Evolutionary conservation across 2,329 filamentous ascomycete genomes (phyloP).

Genomic region (Diplodia mutila): DNA sequence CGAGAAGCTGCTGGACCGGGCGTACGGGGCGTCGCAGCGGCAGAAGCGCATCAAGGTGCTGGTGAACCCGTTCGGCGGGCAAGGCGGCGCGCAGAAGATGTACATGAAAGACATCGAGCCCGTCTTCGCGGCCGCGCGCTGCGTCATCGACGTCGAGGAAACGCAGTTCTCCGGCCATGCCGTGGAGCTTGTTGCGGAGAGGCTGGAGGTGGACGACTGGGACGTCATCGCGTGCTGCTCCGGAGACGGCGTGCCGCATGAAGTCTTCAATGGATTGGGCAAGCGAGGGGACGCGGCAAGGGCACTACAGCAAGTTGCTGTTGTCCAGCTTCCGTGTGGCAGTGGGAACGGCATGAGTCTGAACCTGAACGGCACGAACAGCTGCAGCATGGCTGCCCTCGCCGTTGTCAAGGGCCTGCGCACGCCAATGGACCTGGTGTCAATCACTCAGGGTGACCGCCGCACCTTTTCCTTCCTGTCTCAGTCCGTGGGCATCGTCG

Average conservation of each 20-base stretch:
- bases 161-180: constrained; percentile 79
- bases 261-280: constrained; percentile 91
- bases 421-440: constrained; percentile 84
- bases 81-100: constrained; percentile 72
- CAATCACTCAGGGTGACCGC: constrained; percentile 77
- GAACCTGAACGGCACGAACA: constrained; percentile 83
- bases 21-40: constrained; percentile 71
- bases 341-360: constrained; percentile 92
- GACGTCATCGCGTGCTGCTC: constrained; percentile 89
- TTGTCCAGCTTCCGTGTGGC: constrained; percentile 87
- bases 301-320: constrained; percentile 76
- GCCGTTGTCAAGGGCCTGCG: constrained; percentile 83
- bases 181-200: constrained; percentile 68
- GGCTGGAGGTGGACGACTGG: constrained; percentile 76
- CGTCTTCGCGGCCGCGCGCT: constrained; percentile 79
- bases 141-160: constrained; percentile 71
- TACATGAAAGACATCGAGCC: constrained; percentile 79
- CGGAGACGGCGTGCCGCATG: constrained; percentile 87
- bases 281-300: constrained; percentile 73
- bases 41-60: constrained; percentile 83
- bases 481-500: constrained; percentile 86
- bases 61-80: constrained; percentile 88
- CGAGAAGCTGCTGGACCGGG: constrained; percentile 64
- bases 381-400: constrained; percentile 74
- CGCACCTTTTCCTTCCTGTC: constrained; percentile 86